Evolutionary conservation across 2,329 filamentous ascomycete species (phyloP), one percentile per base, ranked within the genome.

Genomic region (Neopestalotiopsis rosae): DNA sequence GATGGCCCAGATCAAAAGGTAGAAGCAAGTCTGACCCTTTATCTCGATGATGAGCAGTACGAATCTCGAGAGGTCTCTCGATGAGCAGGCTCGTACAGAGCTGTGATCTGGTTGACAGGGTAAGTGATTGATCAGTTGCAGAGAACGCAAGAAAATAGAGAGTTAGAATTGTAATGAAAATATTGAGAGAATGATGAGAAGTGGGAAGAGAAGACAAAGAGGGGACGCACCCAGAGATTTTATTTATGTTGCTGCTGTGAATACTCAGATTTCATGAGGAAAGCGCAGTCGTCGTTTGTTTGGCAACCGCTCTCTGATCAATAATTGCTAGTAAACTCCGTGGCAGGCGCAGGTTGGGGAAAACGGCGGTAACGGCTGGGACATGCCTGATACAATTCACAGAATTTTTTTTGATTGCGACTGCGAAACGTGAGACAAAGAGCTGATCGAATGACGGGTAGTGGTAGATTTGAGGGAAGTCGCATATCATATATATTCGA

Each of bases 401-500:
- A 7, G 6, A 7, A 7, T 14, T 52, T 52, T 52, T 52, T 52
- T n/a, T 17, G 20, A 52, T 9, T 52, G 45, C 10, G n/a, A 3
- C 10, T 52, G 45, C 17, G n/a, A 17, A 9, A 7, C 17, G 45
- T 52, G 45, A 34, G n/a, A 63, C 20, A 28, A 24, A 20, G 30
- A 28, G 62, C 1, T 24, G 24, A 45, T 28, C 34, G 5, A 52
- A 24, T 12, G 14, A 28, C 62, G 42, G 62, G 30, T 49, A 17
- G 30, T 52, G 7, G 42, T 6, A 9, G 10, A 34, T 59, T 17
- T 4, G 34, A n/a, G 34, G 61, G 61, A 63, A 40, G 61, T 14
- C 34, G 61, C 61, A 63, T 63, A 38, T 52, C 52, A 49, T 52
- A 38, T n/a, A 49, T 30, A 45, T n/a, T 20, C 52, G 20, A 24